Evolutionary conservation across 116 monocot species (phyloP).

Genomic region (Dioscorea cayenensis): DNA sequence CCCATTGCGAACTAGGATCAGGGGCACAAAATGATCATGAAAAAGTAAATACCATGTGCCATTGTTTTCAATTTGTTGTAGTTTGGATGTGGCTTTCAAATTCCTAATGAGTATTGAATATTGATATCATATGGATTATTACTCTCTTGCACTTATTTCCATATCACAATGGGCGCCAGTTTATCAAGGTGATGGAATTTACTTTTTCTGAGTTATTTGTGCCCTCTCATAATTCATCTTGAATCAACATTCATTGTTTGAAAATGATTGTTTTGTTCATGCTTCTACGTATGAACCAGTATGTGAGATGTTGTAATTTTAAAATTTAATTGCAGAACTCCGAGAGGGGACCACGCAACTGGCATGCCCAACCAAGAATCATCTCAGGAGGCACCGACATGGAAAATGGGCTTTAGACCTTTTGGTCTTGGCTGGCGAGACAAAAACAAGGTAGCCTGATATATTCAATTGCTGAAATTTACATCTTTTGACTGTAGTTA

Average conservation of each 20-base stretch:
- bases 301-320: not conserved
- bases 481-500: not conserved
- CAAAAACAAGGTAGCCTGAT: constrained; percentile 61
- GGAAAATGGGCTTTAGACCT: constrained; percentile 71
- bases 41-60: too few species aligned
- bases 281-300: not conserved
- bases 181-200: too few species aligned
- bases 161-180: too few species aligned
- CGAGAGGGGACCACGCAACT: constrained; percentile 17
- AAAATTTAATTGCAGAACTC: constrained; percentile 27
- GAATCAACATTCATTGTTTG: not conserved
- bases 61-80: not conserved
- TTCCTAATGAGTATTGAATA: not conserved
- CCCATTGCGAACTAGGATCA: too few species aligned
- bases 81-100: not conserved
- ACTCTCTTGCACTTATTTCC: too few species aligned
- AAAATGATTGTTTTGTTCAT: not conserved
- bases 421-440: constrained; percentile 92
- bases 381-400: constrained; percentile 49
- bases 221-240: not conserved
- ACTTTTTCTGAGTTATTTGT: too few species aligned
- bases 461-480: not conserved
- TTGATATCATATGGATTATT: not conserved
- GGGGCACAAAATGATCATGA: too few species aligned
- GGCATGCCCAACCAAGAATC: constrained; percentile 27